These are phyloP conservation scores for Cystobasidiaceae sp. DNA, from an alignment of 1,284 basidiomycete species.

Conservation along the genomic window DNA sequence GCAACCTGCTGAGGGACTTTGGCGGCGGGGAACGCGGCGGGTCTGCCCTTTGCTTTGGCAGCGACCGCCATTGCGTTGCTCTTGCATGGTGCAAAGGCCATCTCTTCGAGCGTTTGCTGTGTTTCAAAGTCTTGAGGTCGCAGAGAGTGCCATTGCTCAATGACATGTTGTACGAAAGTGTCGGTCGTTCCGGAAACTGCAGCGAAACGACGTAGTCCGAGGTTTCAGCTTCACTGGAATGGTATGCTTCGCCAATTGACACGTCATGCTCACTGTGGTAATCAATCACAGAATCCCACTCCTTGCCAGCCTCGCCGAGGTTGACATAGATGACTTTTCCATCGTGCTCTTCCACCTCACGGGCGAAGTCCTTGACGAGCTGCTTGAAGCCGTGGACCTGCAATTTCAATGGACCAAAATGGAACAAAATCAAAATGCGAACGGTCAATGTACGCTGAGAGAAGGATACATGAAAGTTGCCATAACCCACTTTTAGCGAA, in stretches of 20 bases:
- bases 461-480: background rate
- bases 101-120: constrained; percentile 62
- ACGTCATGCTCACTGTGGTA: constrained; percentile 52
- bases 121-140: constrained; percentile 77
- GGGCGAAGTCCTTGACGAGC: constrained; percentile 85
- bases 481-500: constrained; percentile 64
- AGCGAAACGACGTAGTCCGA: too few species aligned
- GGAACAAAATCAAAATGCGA: background rate
- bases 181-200: constrained; percentile 71
- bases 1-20: too few species aligned
- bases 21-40: too few species aligned
- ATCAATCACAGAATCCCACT: constrained; percentile 84
- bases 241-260: background rate
- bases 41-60: background rate
- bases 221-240: background rate
- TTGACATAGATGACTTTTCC: constrained; percentile 84
- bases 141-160: constrained; percentile 76
- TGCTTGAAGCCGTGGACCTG: constrained; percentile 80
- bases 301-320: constrained; percentile 68
- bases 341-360: constrained; percentile 37
- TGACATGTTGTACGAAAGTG: constrained; percentile 65
- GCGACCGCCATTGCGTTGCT: background rate
- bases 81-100: constrained; percentile 1
- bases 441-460: background rate
- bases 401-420: too few species aligned